These are phyloP conservation scores for Podospora pseudoanserina DNA, from an alignment of 495 filamentous ascomycete genomes.

Conservation along the genomic window DNA sequence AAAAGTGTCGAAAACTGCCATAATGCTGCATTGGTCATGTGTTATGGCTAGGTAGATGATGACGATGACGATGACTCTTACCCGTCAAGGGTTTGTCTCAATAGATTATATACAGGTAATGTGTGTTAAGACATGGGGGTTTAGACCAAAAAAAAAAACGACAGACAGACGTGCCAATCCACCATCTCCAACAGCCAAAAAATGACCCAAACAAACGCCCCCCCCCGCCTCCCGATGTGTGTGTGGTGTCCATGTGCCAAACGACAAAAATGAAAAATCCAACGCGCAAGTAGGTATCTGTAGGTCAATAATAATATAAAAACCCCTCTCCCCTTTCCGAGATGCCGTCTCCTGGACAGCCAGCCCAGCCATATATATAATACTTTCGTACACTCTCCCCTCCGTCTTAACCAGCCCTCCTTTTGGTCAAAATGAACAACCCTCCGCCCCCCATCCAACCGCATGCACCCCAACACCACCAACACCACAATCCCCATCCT, in stretches of 20 bases:
- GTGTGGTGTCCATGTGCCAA: neutral
- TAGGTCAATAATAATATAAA: neutral
- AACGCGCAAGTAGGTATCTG: neutral
- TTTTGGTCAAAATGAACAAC: neutral
- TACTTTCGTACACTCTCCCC: neutral
- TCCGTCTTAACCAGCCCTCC: neutral
- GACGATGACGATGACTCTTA: neutral
- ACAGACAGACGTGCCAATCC: neutral
- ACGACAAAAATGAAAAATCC: neutral
- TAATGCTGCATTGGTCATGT: neutral
- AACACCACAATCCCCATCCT: neutral
- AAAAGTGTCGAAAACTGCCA: neutral
- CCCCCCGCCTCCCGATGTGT: neutral
- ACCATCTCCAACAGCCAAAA: neutral
- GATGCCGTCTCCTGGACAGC: neutral
- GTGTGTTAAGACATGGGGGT: neutral
- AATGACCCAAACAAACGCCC: neutral
- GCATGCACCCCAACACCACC: neutral
- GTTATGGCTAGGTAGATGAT: neutral
- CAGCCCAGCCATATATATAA: neutral
- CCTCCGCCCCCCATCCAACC: neutral
- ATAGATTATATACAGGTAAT: neutral
- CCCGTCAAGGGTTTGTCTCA: neutral
- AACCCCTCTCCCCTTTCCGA: neutral
- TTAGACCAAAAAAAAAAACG: neutral